Base-by-base conservation (phyloP, 192 early-diverging fungal genomes). In the Lunasporangiospora selenospora region DNA sequence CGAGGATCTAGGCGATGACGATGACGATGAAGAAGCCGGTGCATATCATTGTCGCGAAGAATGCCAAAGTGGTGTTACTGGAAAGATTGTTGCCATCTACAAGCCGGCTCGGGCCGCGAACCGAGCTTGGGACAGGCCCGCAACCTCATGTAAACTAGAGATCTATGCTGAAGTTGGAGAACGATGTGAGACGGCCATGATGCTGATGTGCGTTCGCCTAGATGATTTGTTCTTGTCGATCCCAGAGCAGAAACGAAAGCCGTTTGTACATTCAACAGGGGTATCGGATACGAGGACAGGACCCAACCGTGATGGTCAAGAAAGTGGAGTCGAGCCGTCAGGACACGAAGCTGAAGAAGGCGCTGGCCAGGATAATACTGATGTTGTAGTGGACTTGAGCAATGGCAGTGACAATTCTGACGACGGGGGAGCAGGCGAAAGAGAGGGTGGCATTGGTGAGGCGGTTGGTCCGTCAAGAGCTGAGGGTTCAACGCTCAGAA, bases 171-270 rank as follows among this genome's bases (percentile, higher is more conserved):
- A 70, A 31, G 21, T 70, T 4, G 66, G 66, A 0, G 66, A 70
- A 24, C 41, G 58, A 23, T 70, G 66, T 24, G 66, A 70, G 42
- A 70, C 66, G 3, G 66, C 45, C 34, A 49, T 70, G 66, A 70
- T 70, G 66, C 15, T 70, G 34, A 70, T 70, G 66, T 70, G 66
- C 12, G 27, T 33, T 11, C 50, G 66, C n/a, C 51, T 70, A 0
- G 66, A 70, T 19, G 66, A 70, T n/a, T 33, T 70, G 29, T 70
- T 70, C 41, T 54, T 70, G 66, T 48, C 51, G 2, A 54, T 70
- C 27, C 66, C 66, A 9, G 58, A 60, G 12, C 39, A 60, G 6
- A 70, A 61, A n/a, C 60, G 48, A 41, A 58, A 45, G 3, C 43
- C 58, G 7, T 54, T 69, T 46, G 45, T 59, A n/a, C n/a, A n/a